phyloP scores from a whole-genome alignment of 345 rosid species.

The Eucalyptus tenuipes region DNA sequence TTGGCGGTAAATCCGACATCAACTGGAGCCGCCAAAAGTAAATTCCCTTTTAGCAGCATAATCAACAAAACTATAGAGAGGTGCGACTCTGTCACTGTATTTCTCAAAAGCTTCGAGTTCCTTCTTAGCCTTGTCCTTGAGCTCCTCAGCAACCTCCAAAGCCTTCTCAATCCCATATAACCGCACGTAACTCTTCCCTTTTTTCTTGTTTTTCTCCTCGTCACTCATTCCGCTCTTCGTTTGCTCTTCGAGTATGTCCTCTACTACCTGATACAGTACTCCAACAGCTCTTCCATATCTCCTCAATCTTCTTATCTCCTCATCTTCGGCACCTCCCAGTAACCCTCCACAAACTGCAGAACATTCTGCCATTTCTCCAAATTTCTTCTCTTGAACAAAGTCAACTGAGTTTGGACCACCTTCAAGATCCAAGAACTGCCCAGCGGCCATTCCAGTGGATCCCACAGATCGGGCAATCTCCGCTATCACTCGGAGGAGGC shows the following conservation, averaged over 20 bases:
- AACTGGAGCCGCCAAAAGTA: slow-evolving; percentile 5
- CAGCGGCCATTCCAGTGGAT: slow-evolving; percentile 94
- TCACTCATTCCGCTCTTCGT: background rate
- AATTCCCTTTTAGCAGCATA: slow-evolving; percentile 64
- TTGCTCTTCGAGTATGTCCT: slow-evolving; percentile 44
- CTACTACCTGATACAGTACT: slow-evolving; percentile 70
- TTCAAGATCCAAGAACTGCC: slow-evolving; percentile 86
- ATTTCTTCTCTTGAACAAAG: slow-evolving; percentile 79
- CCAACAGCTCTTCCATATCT: slow-evolving; percentile 88
- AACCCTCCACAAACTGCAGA: slow-evolving; percentile 93
- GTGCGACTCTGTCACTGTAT: slow-evolving; percentile 44
- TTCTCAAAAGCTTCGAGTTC: slow-evolving; percentile 56
- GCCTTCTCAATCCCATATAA: slow-evolving; percentile 57
- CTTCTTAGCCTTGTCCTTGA: slow-evolving; percentile 40
- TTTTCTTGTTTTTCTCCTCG: slow-evolving; percentile 7
- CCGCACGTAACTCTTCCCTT: slow-evolving; percentile 40
- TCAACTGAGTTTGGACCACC: slow-evolving; percentile 50
- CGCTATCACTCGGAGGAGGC: slow-evolving; percentile 57
- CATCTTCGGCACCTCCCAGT: slow-evolving; percentile 72
- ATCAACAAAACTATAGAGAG: slow-evolving; percentile 81
- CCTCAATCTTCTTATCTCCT: slow-evolving; percentile 58
- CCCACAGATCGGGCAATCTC: slow-evolving; percentile 95
- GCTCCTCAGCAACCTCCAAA: slow-evolving; percentile 56
- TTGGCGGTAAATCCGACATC: background rate
- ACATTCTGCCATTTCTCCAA: slow-evolving; percentile 82